These are phyloP conservation scores for Leptomonas pyrrhocoris DNA, from an alignment of 208 protist species.

Conservation along the genomic window DNA sequence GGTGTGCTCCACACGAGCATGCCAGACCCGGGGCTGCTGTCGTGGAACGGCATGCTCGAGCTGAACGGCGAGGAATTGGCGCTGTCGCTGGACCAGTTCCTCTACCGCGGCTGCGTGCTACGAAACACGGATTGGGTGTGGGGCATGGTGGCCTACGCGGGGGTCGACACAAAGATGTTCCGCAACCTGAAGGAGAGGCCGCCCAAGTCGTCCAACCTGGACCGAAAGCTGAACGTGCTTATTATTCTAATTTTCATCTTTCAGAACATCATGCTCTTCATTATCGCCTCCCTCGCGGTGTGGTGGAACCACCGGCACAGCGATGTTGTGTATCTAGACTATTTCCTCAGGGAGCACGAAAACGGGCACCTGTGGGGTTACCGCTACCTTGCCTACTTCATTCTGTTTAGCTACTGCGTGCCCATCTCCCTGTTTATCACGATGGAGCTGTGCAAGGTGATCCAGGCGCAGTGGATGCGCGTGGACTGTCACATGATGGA, in stretches of 20 bases:
- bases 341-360: constrained; percentile 57
- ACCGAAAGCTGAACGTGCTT: constrained; percentile 86
- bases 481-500: constrained; percentile 88
- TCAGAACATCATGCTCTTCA: constrained; percentile 76
- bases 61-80: constrained; percentile 56
- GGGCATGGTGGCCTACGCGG: constrained; percentile 93
- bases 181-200: constrained; percentile 86
- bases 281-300: constrained; percentile 69
- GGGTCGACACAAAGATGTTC: constrained; percentile 92
- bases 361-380: constrained; percentile 55
- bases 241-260: constrained; percentile 77
- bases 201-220: constrained; percentile 89
- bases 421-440: constrained; percentile 94
- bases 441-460: constrained; percentile 91
- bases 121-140: constrained; percentile 93
- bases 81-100: constrained; percentile 82
- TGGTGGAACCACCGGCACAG: constrained; percentile 61
- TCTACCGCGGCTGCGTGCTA: constrained; percentile 90
- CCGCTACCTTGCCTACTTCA: constrained; percentile 89
- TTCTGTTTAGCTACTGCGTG: constrained; percentile 91
- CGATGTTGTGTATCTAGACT: constrained; percentile 68
- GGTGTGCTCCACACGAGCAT: constrained; percentile 59
- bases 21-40: constrained; percentile 74
- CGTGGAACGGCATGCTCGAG: constrained; percentile 76
- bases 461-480: constrained; percentile 89